These are phyloP conservation scores for Backusella psychrophila DNA, from an alignment of 192 early-diverging fungal genomes.

Conservation along the genomic window DNA sequence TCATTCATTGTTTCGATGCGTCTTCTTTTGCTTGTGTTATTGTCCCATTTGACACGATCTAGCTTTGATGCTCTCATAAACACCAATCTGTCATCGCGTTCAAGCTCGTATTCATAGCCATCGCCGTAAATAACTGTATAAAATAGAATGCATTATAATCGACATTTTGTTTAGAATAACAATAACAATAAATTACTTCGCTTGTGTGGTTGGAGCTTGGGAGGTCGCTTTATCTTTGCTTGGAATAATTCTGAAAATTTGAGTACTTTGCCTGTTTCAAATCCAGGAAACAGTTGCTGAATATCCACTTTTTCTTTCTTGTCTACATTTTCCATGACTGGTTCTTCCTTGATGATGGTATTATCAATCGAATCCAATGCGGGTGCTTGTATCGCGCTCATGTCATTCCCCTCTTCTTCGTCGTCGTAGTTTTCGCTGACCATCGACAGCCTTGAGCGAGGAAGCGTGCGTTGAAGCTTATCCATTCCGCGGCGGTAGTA, in stretches of 20 bases:
- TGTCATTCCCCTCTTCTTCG: conserved; percentile 25
- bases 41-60: conserved; percentile 4
- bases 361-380: not conserved
- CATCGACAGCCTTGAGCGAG: conserved; percentile 22
- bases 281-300: conserved; percentile 56
- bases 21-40: conserved; percentile 6
- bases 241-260: conserved; percentile 64
- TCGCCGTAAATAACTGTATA: conserved; percentile 21
- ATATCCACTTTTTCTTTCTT: conserved; percentile 36
- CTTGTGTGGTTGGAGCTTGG: conserved; percentile 33
- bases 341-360: conserved; percentile 1
- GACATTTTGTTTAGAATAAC: not conserved
- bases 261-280: conserved; percentile 55
- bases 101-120: conserved; percentile 29
- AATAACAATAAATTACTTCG: conserved; percentile 25
- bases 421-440: conserved; percentile 42
- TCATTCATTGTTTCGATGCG: conserved; percentile 22
- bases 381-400: not conserved
- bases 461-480: conserved; percentile 19
- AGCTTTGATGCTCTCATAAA: conserved; percentile 17
- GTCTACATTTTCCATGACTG: not conserved
- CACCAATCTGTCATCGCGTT: conserved; percentile 24
- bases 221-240: conserved; percentile 40
- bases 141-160: not conserved
- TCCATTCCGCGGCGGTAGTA: conserved; percentile 42